Evolutionary conservation across 2,329 filamentous ascomycete species (phyloP), one percentile per base, ranked within the genome.

Genomic region (Apiospora aurea): DNA sequence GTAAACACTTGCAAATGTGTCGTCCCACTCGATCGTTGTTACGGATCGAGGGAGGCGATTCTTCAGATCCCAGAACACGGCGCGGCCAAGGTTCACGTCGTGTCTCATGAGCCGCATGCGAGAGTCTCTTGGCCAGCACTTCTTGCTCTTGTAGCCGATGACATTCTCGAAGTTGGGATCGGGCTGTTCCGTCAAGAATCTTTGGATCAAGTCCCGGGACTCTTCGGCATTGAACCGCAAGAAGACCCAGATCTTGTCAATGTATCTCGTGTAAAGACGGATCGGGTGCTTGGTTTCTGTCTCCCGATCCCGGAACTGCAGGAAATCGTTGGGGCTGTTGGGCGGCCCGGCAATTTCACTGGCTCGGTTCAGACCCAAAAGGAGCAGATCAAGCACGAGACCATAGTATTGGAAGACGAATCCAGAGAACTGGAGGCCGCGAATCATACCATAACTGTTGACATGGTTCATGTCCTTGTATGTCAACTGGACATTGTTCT

Each of bases 401-500:
- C 97, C 96, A 78, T 99, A 99, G 87, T 95, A 99, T 81, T 99
- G 96, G 88, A 99, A 99, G 29, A 99, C 96, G 75, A 99, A 99
- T 0, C 94, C 96, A 1, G 96, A 98, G 84, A 99, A 99, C 76
- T 99, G 97, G 21, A 99, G 88, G 77, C 97, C 96, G 78, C 96
- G 94, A 78, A 99, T 98, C 93, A 99, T 93, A 77, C 96, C 96
- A 80, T 98, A 99, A 80, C 94, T 97, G 84, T 99, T 99, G 80
- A 97, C 96, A 79, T 99, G 96, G 80, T 98, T 98, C 96, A 99
- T 99, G 78, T 99, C 96, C 86, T 99, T 99, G 87, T 99, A 99
- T 74, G 97, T 98, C 74, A 99, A 89, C 81, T 98, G 96, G 16
- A 99, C 96, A 80, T 99, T 99, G 87, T 99, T 99, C 89, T 99